Evolutionary conservation across 805 yeast genomes (phyloP).

Genomic region (Suhomyces sp.): DNA sequence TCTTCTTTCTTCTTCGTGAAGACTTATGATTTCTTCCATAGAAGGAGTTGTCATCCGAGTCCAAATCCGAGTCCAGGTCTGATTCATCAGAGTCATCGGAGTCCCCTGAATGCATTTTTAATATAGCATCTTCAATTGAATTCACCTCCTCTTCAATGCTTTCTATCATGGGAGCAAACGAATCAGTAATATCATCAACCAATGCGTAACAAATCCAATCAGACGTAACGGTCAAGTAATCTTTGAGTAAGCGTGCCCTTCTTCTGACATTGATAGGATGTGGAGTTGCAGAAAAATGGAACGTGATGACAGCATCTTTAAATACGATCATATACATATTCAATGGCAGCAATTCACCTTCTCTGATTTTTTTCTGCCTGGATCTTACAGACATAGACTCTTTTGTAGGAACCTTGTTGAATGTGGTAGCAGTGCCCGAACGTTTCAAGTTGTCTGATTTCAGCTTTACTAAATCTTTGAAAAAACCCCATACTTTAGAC

Average conservation of each 20-base stretch:
- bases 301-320: slow-evolving; percentile 85
- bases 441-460: slow-evolving; percentile 1
- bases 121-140: slow-evolving; percentile 87
- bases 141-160: slow-evolving; percentile 93
- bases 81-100: slow-evolving; percentile 43
- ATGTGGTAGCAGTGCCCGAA: slow-evolving; percentile 2
- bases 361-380: slow-evolving; percentile 33
- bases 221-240: slow-evolving; percentile 84
- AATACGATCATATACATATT: slow-evolving; percentile 93
- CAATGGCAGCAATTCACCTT: slow-evolving; percentile 75
- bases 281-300: slow-evolving; percentile 93
- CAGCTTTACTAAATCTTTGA: slow-evolving; percentile 11
- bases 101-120: slow-evolving; percentile 78
- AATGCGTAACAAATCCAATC: slow-evolving; percentile 98
- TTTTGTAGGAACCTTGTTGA: slow-evolving; percentile 10
- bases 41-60: slow-evolving; percentile 12
- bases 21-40: not conserved
- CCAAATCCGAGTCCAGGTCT: slow-evolving; percentile 30
- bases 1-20: slow-evolving; percentile 9
- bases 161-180: slow-evolving; percentile 94
- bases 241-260: slow-evolving; percentile 82
- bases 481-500: slow-evolving; percentile 15
- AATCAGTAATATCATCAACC: slow-evolving; percentile 96
- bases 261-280: slow-evolving; percentile 95
- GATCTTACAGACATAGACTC: slow-evolving; percentile 23